Evolutionary conservation across 176 grass and related monocot genomes (phyloP), one percentile per base, ranked within the genome.

Genomic region (Paspalum vaginatum): DNA sequence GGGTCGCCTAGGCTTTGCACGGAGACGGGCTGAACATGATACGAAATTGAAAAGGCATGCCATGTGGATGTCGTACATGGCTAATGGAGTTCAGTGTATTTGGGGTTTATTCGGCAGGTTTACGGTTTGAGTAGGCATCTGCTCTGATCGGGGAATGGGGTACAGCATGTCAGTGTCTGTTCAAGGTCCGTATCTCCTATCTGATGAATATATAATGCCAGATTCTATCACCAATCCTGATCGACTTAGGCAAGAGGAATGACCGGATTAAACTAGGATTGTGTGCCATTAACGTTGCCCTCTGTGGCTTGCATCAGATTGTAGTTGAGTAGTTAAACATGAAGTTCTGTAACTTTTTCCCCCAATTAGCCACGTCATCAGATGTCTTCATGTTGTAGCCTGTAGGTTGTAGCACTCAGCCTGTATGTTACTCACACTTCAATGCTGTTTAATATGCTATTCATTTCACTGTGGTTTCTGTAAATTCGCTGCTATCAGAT

Each of bases 141-240:
- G 32, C n/a, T n/a, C n/a, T n/a, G 20, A 32, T 37, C 2, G 5
- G 16, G 43, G 17, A 52, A 22, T 65, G 11, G 2, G 1, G 45
- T 0, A 2, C 45, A 49, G 20, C 61, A 8, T 38, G 10, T 69
- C 21, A 69, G 67, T 1, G 12, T 50, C 22, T 10, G 9, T 39
- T 7, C 6, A 41, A 25, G 65, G 6, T n/a, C 59, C 49, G n/a
- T 54, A 38, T 75, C 17, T 15, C 8, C 15, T 32, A 17, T 62
- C 74, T 77, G 74, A 77, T 77, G 74, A 77, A 76, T 55, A 32
- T 50, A 6, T 11, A 14, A 49, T 72, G 14, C 1, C 12, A 48
- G 43, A 68, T n/a, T n/a, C 2, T 18, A 3, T 14, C 11, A 60
- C 40, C 14, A 60, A 7, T 60, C 26, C 26, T 24, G 55, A 42